Conservation (phyloP, 2,329 filamentous ascomycete genomes). For the Fusarium sp. region DNA sequence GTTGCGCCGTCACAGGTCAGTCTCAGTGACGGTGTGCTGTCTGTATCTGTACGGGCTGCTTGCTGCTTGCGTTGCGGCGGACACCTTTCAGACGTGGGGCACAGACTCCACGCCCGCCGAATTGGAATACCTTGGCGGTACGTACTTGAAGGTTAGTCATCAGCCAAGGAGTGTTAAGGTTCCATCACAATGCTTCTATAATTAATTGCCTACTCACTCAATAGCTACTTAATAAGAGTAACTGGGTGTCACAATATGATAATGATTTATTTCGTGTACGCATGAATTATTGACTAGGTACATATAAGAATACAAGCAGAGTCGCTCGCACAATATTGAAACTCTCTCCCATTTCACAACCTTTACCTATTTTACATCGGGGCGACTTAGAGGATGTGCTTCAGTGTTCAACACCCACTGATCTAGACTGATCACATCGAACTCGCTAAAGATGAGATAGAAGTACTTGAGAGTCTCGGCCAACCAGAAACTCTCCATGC, state of each 20-base stretch:
- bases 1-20: conserved; percentile 43
- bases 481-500: conserved; percentile 82
- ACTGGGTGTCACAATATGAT: neutral
- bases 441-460: conserved; percentile 71
- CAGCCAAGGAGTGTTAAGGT: neutral
- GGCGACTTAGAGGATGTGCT: conserved; percentile 60
- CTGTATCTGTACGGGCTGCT: conserved; percentile 19
- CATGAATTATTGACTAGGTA: neutral
- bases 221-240: neutral
- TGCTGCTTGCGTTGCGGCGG: conserved; percentile 39
- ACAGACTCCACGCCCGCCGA: conserved; percentile 22
- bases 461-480: conserved; percentile 76
- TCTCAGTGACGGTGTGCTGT: conserved; percentile 43
- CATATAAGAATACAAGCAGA: conserved; percentile 16
- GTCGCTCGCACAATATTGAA: conserved; percentile 5
- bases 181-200: neutral
- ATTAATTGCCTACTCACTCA: neutral
- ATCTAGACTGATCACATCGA: conserved; percentile 68
- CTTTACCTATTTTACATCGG: conserved; percentile 35
- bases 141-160: conserved; percentile 38
- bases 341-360: conserved; percentile 2
- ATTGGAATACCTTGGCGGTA: conserved; percentile 24
- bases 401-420: conserved; percentile 71
- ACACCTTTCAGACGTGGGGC: conserved; percentile 48
- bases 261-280: neutral